Evolutionary conservation across 2,329 filamentous ascomycete genomes (phyloP), one percentile per base, ranked within the genome.

Genomic region (Cyclaneusma minus): DNA sequence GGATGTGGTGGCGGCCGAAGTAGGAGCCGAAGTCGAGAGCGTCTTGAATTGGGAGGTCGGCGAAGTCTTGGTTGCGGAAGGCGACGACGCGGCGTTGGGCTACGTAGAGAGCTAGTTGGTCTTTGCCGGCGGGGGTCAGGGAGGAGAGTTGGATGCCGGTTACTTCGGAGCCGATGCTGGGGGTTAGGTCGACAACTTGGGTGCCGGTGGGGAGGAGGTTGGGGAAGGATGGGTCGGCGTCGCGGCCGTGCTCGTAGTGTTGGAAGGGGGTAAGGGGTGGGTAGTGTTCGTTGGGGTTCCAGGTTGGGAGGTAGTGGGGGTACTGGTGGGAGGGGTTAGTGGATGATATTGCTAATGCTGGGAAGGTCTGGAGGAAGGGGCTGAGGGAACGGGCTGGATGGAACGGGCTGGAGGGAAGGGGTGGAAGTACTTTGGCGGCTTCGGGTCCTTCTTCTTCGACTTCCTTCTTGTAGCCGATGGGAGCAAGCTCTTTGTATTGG

Each of bases 1-100:
- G 81, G 31, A 87, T 80, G 53, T 89, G 81, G 39, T 79, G 76
- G 6, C 77, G 70, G 24, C 81, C 81, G 43, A 84, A 89, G 54
- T 85, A 84, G 27, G 66, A 62, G 25, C 71, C 79, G 36, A 71
- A 73, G 12, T 75, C 61, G 19, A 83, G 58, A 2, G 75, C 79
- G 6, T 80, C 62, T 15, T 66, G 48, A 41, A 85, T 83, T 6
- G 76, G 64, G 7, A 83, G 58, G 36, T 78, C 60, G 20, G 68
- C 68, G 36, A 77, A 72, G 47, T 85, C 75, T 44, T 85, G 80
- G 42, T 72, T 62, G 13, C 78, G 69, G 61, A 87, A 85, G 16
- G 74, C 70, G 10, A 83, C 77, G 5, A 85, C 77, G 44, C 83
- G 84, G 43, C 77, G 69, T 52, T 82, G 64, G 7, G 80, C 73